phyloP scores from a whole-genome alignment of 345 rosid genomes.

The Syzygium grande region DNA sequence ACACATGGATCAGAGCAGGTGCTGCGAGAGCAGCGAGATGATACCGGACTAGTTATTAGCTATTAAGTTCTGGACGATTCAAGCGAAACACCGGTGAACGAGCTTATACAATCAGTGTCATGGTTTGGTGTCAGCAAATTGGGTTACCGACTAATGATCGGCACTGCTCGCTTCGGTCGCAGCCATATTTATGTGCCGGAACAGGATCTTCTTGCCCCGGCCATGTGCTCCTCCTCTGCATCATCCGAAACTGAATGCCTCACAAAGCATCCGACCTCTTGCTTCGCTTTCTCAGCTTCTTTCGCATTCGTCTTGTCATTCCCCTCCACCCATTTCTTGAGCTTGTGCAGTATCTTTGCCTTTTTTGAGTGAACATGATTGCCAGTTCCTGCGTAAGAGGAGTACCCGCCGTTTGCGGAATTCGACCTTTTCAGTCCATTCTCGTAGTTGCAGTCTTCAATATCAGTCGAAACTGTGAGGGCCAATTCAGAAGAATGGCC shows the following conservation, averaged over 20 bases:
- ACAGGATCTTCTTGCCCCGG: conserved; percentile 37
- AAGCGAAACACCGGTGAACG: not conserved
- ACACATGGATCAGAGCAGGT: no score
- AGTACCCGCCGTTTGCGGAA: not conserved
- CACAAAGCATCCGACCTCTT: conserved; percentile 26
- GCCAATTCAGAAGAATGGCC: conserved; percentile 13
- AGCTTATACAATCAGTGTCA: not conserved
- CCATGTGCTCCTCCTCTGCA: conserved; percentile 14
- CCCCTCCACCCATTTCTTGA: conserved; percentile 71
- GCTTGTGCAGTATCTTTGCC: conserved; percentile 42
- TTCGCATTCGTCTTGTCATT: conserved; percentile 29
- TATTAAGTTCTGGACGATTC: not conserved
- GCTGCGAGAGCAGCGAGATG: not conserved
- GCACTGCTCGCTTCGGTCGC: not conserved
- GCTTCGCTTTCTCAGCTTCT: conserved; percentile 26
- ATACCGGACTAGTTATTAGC: not conserved
- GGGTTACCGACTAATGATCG: not conserved
- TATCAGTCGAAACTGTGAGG: conserved; percentile 7
- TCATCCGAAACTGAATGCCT: conserved; percentile 27
- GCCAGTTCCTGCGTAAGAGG: not conserved
- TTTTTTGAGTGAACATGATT: conserved; percentile 26
- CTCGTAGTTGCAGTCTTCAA: conserved; percentile 8
- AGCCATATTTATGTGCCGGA: conserved; percentile 23
- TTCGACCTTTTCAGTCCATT: conserved; percentile 14
- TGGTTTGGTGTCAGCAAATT: not conserved